Conservation (phyloP, 2,329 filamentous ascomycete species). For the Diaporthe vaccinii region DNA sequence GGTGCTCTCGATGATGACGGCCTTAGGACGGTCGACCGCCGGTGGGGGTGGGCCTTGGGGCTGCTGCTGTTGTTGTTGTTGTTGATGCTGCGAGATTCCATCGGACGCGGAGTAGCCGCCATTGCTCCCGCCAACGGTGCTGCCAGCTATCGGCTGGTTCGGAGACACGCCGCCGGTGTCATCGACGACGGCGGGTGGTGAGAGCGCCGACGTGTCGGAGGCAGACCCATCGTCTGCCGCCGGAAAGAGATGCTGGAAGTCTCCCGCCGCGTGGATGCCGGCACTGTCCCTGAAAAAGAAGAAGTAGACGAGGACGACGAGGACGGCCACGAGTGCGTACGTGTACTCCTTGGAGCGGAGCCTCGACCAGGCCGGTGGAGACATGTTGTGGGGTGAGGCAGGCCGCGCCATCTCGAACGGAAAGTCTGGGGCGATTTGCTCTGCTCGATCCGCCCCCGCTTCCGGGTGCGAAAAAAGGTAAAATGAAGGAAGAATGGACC, state of each 20-base stretch:
- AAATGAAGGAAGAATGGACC: not conserved
- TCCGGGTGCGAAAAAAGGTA: not conserved
- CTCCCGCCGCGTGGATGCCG: constrained; percentile 3
- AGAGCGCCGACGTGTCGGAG: not conserved
- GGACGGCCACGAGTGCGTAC: constrained; percentile 18
- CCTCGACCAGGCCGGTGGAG: constrained; percentile 29
- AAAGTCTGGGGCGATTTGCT: not conserved
- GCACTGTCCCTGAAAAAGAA: constrained; percentile 16
- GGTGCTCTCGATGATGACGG: constrained; percentile 42
- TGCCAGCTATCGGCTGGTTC: not conserved
- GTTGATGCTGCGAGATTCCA: not conserved
- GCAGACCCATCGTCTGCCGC: not conserved
- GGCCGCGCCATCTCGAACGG: constrained; percentile 31
- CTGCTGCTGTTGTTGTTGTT: not conserved
- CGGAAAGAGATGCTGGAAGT: constrained; percentile 4
- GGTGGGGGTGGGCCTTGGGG: not conserved
- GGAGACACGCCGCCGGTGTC: not conserved
- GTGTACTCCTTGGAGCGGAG: constrained; percentile 38
- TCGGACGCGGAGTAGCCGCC: not conserved
- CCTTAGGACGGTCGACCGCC: constrained; percentile 33
- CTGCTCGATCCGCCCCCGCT: constrained; percentile 11
- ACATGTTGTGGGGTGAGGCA: constrained; percentile 23
- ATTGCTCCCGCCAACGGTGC: not conserved
- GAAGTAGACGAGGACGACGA: constrained; percentile 30
- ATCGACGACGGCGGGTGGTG: not conserved